Base-by-base conservation (phyloP, 208 protist genomes). In the Crithidia acanthocephali region DNA sequence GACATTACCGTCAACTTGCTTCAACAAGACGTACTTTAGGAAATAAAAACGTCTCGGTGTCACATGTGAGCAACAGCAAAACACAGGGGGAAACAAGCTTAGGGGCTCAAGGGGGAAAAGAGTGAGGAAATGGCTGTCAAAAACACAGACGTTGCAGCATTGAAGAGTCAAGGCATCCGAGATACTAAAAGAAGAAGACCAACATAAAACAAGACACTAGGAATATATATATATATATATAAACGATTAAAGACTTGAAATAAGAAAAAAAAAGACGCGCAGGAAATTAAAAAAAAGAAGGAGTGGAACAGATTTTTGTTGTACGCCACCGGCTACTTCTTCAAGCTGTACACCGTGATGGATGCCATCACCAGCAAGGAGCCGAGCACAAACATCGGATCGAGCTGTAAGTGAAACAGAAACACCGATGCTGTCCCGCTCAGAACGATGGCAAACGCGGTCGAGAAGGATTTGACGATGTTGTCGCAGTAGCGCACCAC, bases 381-480 rank as follows among this genome's bases (percentile, higher is more conserved):
- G 7, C 78, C 84, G 2, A 78, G 2, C 27, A 83, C 18, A 59
- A 90, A 84, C 6, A 75, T n/a, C 27, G 18, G 13, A 47, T 23
- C 58, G n/a, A 84, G 62, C 18, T 53, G 52, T 48, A 77, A 61
- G 25, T 77, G 33, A 16, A 86, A 80, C 22, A 88, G 64, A 47
- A 76, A 78, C 18, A 72, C 69, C 4, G 79, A 87, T 22, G 68
- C 75, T 1, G 78, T 68, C 10, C 80, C 78, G 28, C 70, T 81
- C 30, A 90, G 44, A 15, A 89, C 64, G 50, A 91, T 91, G 1
- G 83, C 45, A 9, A 79, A 61, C 0, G 73, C 82, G 2, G 83
- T 86, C 15, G 85, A 84, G 71, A 95, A 92, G 0, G 80, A 68
- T 64, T 92, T 92, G 27, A 92, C 67, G 16, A 95, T 91, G 79